Base-by-base conservation (phyloP, 176 grass and related monocot species). In the Areca catechu region DNA sequence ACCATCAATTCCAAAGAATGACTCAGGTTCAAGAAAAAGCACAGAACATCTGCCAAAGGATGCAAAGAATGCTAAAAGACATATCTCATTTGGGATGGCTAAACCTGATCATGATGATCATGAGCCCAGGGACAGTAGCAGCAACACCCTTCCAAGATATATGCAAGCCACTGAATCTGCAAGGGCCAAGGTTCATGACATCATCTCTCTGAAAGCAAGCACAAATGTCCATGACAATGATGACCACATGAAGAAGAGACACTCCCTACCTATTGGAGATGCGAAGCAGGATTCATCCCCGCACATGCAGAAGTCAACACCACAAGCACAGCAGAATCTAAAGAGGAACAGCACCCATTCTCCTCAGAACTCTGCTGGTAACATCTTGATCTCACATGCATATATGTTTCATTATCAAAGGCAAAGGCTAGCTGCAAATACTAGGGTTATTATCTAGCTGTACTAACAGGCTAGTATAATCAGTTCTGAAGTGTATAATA, bases 131-230 rank as follows among this genome's bases (percentile, higher is more conserved):
- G 28, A 50, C 47, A 50, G 55, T 19, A 22, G 56, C n/a, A 70
- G 68, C 56, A 70, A 59, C 18, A 51, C 68, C 56, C 54, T 60
- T 28, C 68, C 68, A 50, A 57, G 56, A 27, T 70, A 70, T 25
- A 70, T 70, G 68, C 68, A 70, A 37, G 56, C 68, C 43, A 70
- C 68, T 28, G 55, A 16, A 19, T 70, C 68, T 3, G 68, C 68
- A 19, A 57, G 68, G 47, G 68, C 68, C 30, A 70, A 70, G 55
- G 55, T 57, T 21, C 68, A 60, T 60, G 56, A 9, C 16, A 59
- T 7, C 19, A 24, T 47, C 24, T 49, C 68, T 50, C 37, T 16
- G 17, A 60, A 70, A 47, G 59, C 43, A 20, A 70, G 68, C 9
- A 20, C 48, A 50, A 54, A 70, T 29, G 4, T 58, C 12, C 21